phyloP scores from a whole-genome alignment of 768 basidiomycete genomes.

The Hemileccinum impolitum region DNA sequence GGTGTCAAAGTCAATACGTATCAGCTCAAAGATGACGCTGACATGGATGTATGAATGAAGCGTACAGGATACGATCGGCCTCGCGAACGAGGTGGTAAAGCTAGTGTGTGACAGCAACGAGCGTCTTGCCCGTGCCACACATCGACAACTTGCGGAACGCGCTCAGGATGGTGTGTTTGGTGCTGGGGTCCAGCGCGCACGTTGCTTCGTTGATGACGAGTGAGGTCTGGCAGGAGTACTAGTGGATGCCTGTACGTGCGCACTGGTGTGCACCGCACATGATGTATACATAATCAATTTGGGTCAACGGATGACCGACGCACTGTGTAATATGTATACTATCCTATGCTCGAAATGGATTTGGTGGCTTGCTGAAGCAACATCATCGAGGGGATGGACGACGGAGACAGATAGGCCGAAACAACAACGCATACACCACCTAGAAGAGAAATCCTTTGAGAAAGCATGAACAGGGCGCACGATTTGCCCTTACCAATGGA shows the following conservation, averaged over 20 bases:
- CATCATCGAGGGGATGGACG: too few species aligned
- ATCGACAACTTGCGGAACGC: too few species aligned
- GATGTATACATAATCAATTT: too few species aligned
- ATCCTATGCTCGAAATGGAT: constrained; percentile 16
- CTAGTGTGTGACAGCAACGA: constrained; percentile 56
- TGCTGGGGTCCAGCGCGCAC: constrained; percentile 53
- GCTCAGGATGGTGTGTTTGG: constrained; percentile 50
- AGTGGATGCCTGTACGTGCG: constrained; percentile 39
- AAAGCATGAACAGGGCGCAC: background rate
- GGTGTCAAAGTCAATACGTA: too few species aligned
- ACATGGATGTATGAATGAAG: background rate
- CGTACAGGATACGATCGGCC: constrained; percentile 54
- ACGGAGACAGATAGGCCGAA: constrained; percentile 25
- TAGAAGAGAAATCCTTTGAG: constrained; percentile 7
- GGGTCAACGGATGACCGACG: constrained; percentile 19
- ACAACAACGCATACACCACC: constrained; percentile 24
- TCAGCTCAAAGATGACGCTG: too few species aligned
- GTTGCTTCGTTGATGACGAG: constrained; percentile 59
- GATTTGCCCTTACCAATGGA: constrained; percentile 29
- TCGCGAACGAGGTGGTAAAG: constrained; percentile 47
- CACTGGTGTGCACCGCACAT: too few species aligned
- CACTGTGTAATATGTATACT: constrained; percentile 27
- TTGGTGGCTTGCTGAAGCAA: constrained; percentile 34
- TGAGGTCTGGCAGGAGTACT: constrained; percentile 35
- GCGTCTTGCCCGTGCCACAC: constrained; percentile 45